Conservation (phyloP, 345 rosid species). For the Cochlearia excelsa region DNA sequence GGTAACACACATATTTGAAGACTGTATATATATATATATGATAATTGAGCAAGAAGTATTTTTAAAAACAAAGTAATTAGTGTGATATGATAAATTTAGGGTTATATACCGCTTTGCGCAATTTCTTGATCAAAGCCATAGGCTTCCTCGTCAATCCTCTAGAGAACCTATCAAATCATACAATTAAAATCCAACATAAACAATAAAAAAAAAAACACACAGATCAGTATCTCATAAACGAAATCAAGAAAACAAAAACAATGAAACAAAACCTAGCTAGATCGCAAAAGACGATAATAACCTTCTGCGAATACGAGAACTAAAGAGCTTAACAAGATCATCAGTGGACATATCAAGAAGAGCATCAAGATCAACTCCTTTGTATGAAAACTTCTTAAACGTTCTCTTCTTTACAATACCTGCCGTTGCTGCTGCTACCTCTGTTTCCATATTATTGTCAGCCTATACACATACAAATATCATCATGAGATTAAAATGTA, state of each 20-base stretch:
- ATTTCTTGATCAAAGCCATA: constrained; percentile 63
- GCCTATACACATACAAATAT: too few species aligned
- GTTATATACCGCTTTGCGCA: constrained; percentile 51
- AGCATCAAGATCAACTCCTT: constrained; percentile 31
- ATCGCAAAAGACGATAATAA: too few species aligned
- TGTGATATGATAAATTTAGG: too few species aligned
- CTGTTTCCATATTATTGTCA: not conserved
- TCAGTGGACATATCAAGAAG: constrained; percentile 70
- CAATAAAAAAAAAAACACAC: too few species aligned
- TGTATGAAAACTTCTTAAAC: constrained; percentile 70
- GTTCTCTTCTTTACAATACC: constrained; percentile 67
- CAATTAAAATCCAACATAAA: not conserved
- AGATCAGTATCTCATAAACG: too few species aligned
- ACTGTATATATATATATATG: too few species aligned
- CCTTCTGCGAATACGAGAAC: constrained; percentile 67
- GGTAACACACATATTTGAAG: too few species aligned
- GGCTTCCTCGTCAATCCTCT: constrained; percentile 67
- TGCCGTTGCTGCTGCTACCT: constrained; percentile 36
- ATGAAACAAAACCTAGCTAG: too few species aligned
- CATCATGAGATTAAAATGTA: too few species aligned
- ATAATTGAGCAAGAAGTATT: too few species aligned
- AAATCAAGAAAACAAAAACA: too few species aligned
- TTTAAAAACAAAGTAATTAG: too few species aligned
- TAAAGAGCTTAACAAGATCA: constrained; percentile 62
- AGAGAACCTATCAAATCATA: constrained; percentile 44